Percentiles rank a stretch among this genome's conserved stretches.
Evolutionary conservation across 768 basidiomycete species (phyloP).

Genomic region (Xerocomus brunneocitrinus): DNA sequence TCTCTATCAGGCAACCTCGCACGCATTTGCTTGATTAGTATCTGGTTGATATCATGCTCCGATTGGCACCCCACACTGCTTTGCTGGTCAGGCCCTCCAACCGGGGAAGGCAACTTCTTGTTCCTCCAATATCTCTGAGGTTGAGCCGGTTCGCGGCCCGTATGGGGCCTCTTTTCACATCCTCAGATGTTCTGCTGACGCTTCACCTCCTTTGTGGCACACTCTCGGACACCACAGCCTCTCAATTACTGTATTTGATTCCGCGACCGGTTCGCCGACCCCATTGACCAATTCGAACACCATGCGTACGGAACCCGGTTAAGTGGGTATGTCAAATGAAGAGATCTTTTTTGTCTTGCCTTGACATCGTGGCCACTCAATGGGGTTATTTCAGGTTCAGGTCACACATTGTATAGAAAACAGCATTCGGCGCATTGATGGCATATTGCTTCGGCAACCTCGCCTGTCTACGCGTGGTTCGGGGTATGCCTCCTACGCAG

Average conservation of each 20-base stretch:
- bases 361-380: slow-evolving; percentile 5
- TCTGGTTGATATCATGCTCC: slow-evolving; percentile 21
- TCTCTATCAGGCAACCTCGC: slow-evolving; percentile 14
- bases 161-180: slow-evolving; percentile 7
- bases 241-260: slow-evolving; percentile 2
- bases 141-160: neutral
- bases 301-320: slow-evolving; percentile 6
- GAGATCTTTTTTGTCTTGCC: slow-evolving; percentile 1
- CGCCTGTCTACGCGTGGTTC: neutral
- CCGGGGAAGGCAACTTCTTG: neutral
- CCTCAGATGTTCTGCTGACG: slow-evolving; percentile 17
- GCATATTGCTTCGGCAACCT: neutral
- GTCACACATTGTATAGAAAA: neutral
- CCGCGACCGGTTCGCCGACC: neutral
- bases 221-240: slow-evolving; percentile 28
- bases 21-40: slow-evolving; percentile 14
- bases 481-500: neutral
- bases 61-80: slow-evolving; percentile 8
- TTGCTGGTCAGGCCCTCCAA: slow-evolving; percentile 3
- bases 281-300: neutral
- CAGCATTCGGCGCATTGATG: neutral
- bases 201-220: slow-evolving; percentile 29
- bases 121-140: neutral
- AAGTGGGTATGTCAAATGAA: neutral
- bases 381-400: slow-evolving; percentile 6